Percentiles rank a stretch among this genome's conserved stretches.
Conservation (phyloP, 2,329 filamentous ascomycete genomes). For the Penicillium sclerotigenum region DNA sequence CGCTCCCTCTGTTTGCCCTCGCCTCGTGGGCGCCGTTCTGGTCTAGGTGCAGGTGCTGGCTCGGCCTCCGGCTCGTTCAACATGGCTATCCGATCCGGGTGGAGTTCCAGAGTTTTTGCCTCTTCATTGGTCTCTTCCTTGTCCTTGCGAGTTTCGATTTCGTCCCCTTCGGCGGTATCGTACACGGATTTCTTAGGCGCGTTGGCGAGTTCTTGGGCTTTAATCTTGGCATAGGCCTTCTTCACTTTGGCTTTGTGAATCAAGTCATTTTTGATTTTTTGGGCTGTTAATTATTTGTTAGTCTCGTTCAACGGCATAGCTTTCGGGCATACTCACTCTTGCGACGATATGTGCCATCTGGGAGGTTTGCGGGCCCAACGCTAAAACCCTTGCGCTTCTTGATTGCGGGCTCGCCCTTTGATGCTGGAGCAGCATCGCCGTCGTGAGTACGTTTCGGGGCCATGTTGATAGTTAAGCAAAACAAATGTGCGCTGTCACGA, state of each 20-base stretch:
- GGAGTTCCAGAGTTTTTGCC: conserved; percentile 50
- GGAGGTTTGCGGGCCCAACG: conserved; percentile 84
- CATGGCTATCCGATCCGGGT: conserved; percentile 60
- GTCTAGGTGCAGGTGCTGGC: conserved; percentile 17
- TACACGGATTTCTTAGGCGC: conserved; percentile 35
- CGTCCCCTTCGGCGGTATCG: conserved; percentile 28
- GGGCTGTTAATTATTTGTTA: conserved; percentile 51
- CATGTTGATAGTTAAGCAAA: conserved; percentile 44
- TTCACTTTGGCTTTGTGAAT: conserved; percentile 93
- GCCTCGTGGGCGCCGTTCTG: conserved; percentile 22
- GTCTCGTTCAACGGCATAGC: neutral
- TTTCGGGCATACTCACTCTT: conserved; percentile 55
- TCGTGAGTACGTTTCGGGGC: conserved; percentile 58
- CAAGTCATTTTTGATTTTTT: conserved; percentile 83
- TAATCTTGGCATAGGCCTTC: conserved; percentile 87
- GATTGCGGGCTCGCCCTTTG: conserved; percentile 33
- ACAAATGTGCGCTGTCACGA: neutral
- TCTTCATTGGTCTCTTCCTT: conserved; percentile 20
- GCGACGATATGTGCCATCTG: conserved; percentile 81
- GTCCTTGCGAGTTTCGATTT: conserved; percentile 18
- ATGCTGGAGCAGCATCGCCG: conserved; percentile 32
- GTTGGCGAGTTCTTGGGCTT: conserved; percentile 55
- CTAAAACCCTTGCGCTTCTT: conserved; percentile 71
- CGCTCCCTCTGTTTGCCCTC: conserved; percentile 29
- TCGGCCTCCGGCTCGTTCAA: conserved; percentile 46